A percentile compares a stretch with the other conserved stretches of the same genome.
phyloP scores from a whole-genome alignment of 495 filamentous ascomycete species.

The Trichoderma virens region DNA sequence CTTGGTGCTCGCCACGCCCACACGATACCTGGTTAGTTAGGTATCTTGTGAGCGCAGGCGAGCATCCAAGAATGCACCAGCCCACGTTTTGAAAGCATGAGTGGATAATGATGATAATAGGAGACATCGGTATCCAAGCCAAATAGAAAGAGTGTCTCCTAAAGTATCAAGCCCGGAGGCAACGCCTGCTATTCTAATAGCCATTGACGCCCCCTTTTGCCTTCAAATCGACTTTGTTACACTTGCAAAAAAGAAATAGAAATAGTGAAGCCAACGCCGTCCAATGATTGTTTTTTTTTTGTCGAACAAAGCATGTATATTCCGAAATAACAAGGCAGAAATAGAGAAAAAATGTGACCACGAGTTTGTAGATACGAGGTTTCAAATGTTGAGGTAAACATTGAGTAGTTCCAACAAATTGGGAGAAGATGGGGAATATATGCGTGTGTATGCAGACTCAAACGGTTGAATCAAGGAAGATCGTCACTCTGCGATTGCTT shows the following conservation, averaged over 20 bases:
- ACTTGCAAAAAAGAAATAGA: neutral
- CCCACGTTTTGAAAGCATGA: neutral
- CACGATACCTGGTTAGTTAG: neutral
- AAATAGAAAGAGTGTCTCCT: neutral
- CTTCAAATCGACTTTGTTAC: neutral
- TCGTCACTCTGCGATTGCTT: slow-evolving; percentile 10
- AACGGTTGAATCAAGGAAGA: neutral
- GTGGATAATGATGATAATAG: neutral
- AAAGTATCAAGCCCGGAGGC: neutral
- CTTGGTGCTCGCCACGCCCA: neutral
- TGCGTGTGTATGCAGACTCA: neutral
- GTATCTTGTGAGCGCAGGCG: neutral
- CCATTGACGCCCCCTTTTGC: neutral
- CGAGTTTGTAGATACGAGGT: neutral
- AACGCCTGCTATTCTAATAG: too few relatives aligned
- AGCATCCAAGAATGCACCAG: neutral
- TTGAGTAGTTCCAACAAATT: neutral
- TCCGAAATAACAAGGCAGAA: neutral
- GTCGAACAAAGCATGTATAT: neutral
- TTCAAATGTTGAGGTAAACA: neutral
- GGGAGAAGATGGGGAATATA: neutral
- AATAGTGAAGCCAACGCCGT: neutral
- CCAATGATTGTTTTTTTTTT: neutral
- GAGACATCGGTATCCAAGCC: neutral
- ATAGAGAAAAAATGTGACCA: neutral